Evolutionary conservation across 306 rosid species (phyloP), one percentile per base, ranked within the genome.

Genomic region (Carpinus viminea): DNA sequence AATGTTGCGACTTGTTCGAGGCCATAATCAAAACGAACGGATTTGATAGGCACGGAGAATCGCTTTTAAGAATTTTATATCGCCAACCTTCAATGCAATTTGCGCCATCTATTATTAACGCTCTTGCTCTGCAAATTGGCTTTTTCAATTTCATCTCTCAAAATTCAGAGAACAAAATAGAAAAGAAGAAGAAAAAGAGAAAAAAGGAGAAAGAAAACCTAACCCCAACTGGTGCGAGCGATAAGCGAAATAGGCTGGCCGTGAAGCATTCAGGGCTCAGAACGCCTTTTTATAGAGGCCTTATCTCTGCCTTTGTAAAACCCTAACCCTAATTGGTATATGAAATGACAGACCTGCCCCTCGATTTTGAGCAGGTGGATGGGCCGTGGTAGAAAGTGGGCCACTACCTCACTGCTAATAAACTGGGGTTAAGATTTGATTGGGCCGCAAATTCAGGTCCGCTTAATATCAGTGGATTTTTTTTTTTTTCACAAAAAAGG

Each of bases 71-170:
- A 1, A 28, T 5, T 68, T 48, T 20, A 2, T 93, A 50, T 93
- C 11, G 97, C 97, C 98, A 93, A 91, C 96, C 97, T 93, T 93
- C 98, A 93, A 93, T 81, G 97, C 98, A 93, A 91, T 76, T 17
- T 54, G 78, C 87, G 91, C 88, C 97, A 93, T 75, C 45, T 18
- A 6, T n/a, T 18, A 18, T 36, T 10, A 89, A 85, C 92, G 93
- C 89, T 54, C 79, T 91, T 93, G 98, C 98, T 93, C 98, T 91
- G 96, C 98, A 50, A 91, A 93, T 90, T 90, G 98, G 97, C 96
- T 91, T 90, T 34, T 64, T 12, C 4, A 7, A 3, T 57, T 21
- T 57, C 31, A 57, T 1, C 34, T 34, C 4, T 5, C 11, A 34
- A 15, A 64, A 5, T 34, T 13, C 3, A 15, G 16, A 31, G 12